Evolutionary conservation across 345 rosid species (phyloP).

Genomic region (Balakata baccata): DNA sequence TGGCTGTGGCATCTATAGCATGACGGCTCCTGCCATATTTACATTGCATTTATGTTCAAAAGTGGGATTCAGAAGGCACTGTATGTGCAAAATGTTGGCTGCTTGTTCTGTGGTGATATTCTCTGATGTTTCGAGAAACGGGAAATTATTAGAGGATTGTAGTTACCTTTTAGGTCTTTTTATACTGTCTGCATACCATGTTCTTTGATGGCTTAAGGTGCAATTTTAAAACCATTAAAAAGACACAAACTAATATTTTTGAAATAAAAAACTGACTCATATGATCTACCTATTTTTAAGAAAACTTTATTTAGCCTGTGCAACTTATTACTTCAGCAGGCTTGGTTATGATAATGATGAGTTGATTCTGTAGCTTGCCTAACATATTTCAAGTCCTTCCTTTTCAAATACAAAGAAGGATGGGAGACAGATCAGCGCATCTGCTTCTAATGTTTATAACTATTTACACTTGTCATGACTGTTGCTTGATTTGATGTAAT

Average conservation of each 20-base stretch:
- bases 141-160: neutral
- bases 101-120: neutral
- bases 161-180: constrained; percentile 10
- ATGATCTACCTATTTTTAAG: neutral
- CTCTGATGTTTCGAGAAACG: neutral
- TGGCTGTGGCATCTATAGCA: constrained; percentile 13
- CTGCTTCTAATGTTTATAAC: neutral
- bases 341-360: neutral
- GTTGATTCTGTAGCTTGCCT: neutral
- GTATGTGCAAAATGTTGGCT: neutral
- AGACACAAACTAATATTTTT: neutral
- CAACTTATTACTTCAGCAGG: neutral
- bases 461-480: constrained; percentile 12
- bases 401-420: neutral
- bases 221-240: neutral
- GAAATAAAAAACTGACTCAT: neutral
- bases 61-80: neutral
- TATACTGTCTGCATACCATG: neutral
- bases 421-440: neutral
- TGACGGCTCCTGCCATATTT: neutral
- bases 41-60: neutral
- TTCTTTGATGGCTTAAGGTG: neutral
- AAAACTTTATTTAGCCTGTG: neutral
- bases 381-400: constrained; percentile 7
- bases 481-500: constrained; percentile 10